Evolutionary conservation across 805 yeast species (phyloP).

Genomic region (Hanseniaspora nectarophila): DNA sequence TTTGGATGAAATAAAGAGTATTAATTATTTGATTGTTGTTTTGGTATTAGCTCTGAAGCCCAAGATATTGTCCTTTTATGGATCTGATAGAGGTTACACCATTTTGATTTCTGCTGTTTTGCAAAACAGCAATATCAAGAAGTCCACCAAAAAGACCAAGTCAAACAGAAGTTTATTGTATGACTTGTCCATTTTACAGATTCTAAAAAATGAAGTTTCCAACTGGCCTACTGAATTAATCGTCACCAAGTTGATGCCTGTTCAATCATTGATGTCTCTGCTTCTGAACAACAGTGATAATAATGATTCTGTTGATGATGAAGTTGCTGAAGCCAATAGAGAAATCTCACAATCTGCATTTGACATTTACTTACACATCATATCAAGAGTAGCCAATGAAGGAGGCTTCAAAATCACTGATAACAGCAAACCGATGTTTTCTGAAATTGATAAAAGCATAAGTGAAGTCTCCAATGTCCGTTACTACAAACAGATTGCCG

Average conservation of each 20-base stretch:
- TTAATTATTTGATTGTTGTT: constrained; percentile 8
- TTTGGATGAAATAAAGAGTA: constrained; percentile 5
- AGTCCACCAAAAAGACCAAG: background rate
- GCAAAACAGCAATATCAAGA: constrained; percentile 12
- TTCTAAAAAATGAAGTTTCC: constrained; percentile 11
- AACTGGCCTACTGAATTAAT: constrained; percentile 15
- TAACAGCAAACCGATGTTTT: constrained; percentile 7
- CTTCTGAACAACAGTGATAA: background rate
- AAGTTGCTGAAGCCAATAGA: constrained; percentile 38
- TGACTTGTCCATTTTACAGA: constrained; percentile 12
- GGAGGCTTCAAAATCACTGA: constrained; percentile 2
- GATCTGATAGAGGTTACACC: constrained; percentile 11
- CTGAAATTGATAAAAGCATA: background rate
- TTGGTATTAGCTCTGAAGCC: constrained; percentile 4
- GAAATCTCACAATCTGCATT: constrained; percentile 12
- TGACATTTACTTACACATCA: constrained; percentile 12
- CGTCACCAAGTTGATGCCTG: constrained; percentile 59
- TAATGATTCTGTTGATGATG: constrained; percentile 51
- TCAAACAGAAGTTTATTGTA: background rate
- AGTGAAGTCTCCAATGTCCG: background rate
- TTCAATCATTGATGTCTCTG: constrained; percentile 41
- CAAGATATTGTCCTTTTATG: constrained; percentile 5
- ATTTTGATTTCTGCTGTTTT: constrained; percentile 14
- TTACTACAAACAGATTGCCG: background rate
- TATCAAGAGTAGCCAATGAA: constrained; percentile 12